Percentiles rank a stretch among this genome's conserved stretches.
Evolutionary conservation across 768 basidiomycete genomes (phyloP).

Genomic region (Termitomyces bulborhizus): DNA sequence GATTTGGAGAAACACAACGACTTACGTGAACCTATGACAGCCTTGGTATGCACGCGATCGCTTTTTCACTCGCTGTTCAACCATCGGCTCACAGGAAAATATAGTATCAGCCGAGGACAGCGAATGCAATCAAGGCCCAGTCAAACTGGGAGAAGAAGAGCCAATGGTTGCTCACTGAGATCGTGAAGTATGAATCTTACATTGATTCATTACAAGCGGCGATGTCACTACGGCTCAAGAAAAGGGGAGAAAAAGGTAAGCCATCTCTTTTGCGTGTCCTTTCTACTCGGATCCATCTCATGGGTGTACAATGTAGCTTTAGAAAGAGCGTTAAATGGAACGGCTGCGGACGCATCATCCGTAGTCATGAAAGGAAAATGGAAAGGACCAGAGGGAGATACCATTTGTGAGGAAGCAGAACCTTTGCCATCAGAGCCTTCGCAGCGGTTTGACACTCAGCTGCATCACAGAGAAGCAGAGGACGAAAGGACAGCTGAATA

Average conservation of each 20-base stretch:
- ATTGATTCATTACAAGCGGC: conserved; percentile 83
- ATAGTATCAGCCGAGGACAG: conserved; percentile 78
- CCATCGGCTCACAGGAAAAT: conserved; percentile 5
- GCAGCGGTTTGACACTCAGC: conserved; percentile 15
- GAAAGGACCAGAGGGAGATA: conserved; percentile 26
- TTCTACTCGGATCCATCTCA: background rate
- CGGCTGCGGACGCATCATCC: conserved; percentile 22
- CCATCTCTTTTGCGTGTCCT: background rate
- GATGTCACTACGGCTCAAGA: conserved; percentile 81
- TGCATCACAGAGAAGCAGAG: conserved; percentile 23
- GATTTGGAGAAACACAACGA: conserved; percentile 84
- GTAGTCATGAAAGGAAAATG: conserved; percentile 21
- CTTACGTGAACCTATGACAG: conserved; percentile 74
- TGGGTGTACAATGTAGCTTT: conserved; percentile 17
- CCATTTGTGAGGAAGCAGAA: conserved; percentile 28
- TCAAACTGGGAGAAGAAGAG: conserved; percentile 94
- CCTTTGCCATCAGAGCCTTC: conserved; percentile 23
- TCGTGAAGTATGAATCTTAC: conserved; percentile 94
- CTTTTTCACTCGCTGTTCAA: background rate
- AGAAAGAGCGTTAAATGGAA: conserved; percentile 28
- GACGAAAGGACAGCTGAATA: conserved; percentile 18
- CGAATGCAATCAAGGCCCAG: conserved; percentile 69
- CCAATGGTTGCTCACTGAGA: conserved; percentile 83
- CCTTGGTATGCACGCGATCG: conserved; percentile 45
- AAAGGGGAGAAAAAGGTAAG: conserved; percentile 78